phyloP scores from a whole-genome alignment of 371 early-diverging fungal genomes.

The Lichtheimia corymbifera region DNA sequence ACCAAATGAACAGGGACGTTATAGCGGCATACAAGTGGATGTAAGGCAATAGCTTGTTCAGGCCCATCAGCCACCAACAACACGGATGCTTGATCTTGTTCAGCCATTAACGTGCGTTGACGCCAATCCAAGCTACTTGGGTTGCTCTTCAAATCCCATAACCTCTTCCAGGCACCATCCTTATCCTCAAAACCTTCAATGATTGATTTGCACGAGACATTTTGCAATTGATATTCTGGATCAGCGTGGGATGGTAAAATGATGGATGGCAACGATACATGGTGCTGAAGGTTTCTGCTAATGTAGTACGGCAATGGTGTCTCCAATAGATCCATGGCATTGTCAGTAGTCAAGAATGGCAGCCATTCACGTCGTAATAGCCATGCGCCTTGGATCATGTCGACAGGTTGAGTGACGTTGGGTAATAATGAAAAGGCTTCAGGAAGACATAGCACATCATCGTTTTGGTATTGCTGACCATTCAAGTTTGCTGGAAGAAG shows the following conservation, averaged over 20 bases:
- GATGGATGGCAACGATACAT: slow-evolving; percentile 31
- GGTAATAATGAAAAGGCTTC: slow-evolving; percentile 21
- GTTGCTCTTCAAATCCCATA: slow-evolving; percentile 7
- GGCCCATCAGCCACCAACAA: slow-evolving; percentile 33
- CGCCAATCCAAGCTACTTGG: slow-evolving; percentile 22
- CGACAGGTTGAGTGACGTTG: slow-evolving; percentile 32
- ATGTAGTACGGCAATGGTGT: slow-evolving; percentile 35
- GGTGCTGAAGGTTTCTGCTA: slow-evolving; percentile 30
- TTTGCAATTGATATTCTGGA: slow-evolving; percentile 10
- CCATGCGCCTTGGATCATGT: slow-evolving; percentile 43
- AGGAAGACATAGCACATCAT: slow-evolving; percentile 32
- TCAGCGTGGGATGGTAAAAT: slow-evolving; percentile 22
- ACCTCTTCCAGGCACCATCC: slow-evolving; percentile 15
- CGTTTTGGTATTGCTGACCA: slow-evolving; percentile 4
- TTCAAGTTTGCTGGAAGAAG: slow-evolving; percentile 32
- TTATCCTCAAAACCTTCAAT: slow-evolving; percentile 6
- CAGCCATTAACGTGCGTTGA: slow-evolving; percentile 10
- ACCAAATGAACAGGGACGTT: slow-evolving; percentile 21
- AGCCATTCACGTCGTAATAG: slow-evolving; percentile 35
- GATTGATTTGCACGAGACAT: slow-evolving; percentile 4
- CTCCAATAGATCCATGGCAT: slow-evolving; percentile 13
- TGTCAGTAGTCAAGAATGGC: slow-evolving; percentile 22
- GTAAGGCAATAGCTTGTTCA: slow-evolving; percentile 26
- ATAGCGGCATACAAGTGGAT: slow-evolving; percentile 36
- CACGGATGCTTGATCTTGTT: slow-evolving; percentile 11